These are phyloP conservation scores for Rheum nobile DNA, from an alignment of 148 eudicot species.

Conservation along the genomic window DNA sequence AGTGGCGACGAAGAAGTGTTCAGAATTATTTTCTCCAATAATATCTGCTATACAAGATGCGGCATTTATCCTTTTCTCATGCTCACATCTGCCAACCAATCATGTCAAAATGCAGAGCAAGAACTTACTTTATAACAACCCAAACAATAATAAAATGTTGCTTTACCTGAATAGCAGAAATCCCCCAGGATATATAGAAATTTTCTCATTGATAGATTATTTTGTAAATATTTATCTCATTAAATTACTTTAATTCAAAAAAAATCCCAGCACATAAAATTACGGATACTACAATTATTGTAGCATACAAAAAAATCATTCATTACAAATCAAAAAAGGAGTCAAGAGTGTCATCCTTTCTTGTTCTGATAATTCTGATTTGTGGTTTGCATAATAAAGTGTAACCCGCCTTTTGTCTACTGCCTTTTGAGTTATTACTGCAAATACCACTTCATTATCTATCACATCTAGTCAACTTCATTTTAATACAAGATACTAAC, in stretches of 20 bases:
- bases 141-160: not conserved
- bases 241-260: not conserved
- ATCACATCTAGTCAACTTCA: not conserved
- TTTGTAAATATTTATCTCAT: too few relatives aligned
- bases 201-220: too few relatives aligned
- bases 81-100: constrained; percentile 57
- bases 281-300: not conserved
- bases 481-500: constrained; percentile 20
- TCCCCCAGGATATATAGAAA: not conserved
- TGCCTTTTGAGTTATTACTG: not conserved
- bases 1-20: constrained; percentile 87
- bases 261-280: not conserved
- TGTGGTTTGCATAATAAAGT: not conserved
- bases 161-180: not conserved
- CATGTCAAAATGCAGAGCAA: not conserved
- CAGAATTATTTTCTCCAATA: constrained; percentile 59
- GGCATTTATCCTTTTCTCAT: constrained; percentile 70
- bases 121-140: not conserved
- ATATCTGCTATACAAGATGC: constrained; percentile 57
- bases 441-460: not conserved
- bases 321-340: not conserved
- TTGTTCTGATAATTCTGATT: not conserved
- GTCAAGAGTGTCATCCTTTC: not conserved
- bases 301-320: not conserved
- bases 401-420: not conserved